A percentile compares a stretch with the other conserved stretches of the same genome.
phyloP scores from a whole-genome alignment of 2,329 filamentous ascomycete species.

The Sarocladium oryzae region DNA sequence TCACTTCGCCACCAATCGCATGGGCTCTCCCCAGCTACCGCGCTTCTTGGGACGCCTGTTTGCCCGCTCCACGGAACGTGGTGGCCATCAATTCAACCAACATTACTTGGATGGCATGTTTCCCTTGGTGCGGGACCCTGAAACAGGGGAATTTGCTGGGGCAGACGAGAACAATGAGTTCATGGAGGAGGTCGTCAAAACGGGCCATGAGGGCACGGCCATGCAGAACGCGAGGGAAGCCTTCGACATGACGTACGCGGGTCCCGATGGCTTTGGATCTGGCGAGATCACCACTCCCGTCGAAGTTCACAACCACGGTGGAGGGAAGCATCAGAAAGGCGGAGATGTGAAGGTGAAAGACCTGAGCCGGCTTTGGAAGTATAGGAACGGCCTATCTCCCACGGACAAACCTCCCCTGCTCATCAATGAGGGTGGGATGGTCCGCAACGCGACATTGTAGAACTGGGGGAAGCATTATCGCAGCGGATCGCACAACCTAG shows the following conservation, averaged over 20 bases:
- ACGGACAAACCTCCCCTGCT: constrained; percentile 32
- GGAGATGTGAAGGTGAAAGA: constrained; percentile 47
- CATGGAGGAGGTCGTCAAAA: constrained; percentile 51
- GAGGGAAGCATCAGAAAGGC: constrained; percentile 20
- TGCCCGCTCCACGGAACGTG: constrained; percentile 39
- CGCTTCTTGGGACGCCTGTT: constrained; percentile 59
- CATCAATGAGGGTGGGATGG: constrained; percentile 27
- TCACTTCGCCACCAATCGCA: constrained; percentile 50
- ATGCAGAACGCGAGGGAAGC: constrained; percentile 38
- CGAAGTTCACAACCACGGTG: constrained; percentile 28
- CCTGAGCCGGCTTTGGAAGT: constrained; percentile 55
- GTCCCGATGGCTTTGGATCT: constrained; percentile 30
- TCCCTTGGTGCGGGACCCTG: constrained; percentile 37
- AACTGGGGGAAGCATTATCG: constrained; percentile 6
- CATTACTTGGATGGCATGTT: constrained; percentile 60
- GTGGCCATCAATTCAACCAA: constrained; percentile 54
- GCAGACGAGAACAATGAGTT: constrained; percentile 47
- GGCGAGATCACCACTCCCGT: constrained; percentile 28
- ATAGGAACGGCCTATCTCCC: constrained; percentile 53
- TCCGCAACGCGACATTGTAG: constrained; percentile 33
- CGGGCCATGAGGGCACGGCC: constrained; percentile 37
- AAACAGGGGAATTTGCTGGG: constrained; percentile 34
- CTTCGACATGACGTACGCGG: constrained; percentile 40
- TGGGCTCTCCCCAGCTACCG: constrained; percentile 39
- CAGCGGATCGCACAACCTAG: no score